Percentiles rank a stretch among this genome's conserved stretches.
These are phyloP conservation scores for Carex kokanica DNA, from an alignment of 176 grass and related monocot species.

Conservation along the genomic window DNA sequence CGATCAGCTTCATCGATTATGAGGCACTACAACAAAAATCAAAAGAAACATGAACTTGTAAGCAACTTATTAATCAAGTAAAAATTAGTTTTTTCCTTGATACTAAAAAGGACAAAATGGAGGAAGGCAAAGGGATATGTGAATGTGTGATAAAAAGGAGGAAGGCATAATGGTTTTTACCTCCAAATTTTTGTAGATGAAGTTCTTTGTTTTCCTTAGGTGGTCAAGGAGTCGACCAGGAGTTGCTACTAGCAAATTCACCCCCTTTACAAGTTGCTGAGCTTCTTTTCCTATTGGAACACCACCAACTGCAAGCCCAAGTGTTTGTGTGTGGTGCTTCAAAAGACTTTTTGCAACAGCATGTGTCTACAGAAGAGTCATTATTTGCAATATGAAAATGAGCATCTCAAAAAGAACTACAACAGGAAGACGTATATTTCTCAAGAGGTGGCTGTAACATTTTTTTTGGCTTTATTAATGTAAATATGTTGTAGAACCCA, in stretches of 20 bases:
- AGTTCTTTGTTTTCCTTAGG: conserved; percentile 38
- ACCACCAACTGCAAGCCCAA: conserved; percentile 41
- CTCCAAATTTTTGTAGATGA: conserved; percentile 44
- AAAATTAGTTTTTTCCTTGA: neutral
- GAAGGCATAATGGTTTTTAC: neutral
- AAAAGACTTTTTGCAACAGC: conserved; percentile 40
- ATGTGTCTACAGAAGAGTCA: conserved; percentile 30
- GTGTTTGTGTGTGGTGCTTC: conserved; percentile 41
- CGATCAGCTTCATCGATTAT: conserved; percentile 50
- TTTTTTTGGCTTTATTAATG: neutral
- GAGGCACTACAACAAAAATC: conserved; percentile 27
- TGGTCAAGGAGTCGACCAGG: conserved; percentile 48
- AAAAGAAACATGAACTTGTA: neutral
- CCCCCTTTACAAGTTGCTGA: conserved; percentile 38
- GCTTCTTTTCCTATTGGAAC: conserved; percentile 32
- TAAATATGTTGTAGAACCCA: neutral
- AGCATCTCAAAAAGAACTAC: conserved; percentile 2
- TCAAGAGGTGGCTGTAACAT: neutral
- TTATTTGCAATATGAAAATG: neutral
- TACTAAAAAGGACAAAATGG: neutral
- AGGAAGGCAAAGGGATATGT: too few relatives aligned
- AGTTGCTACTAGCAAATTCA: conserved; percentile 42
- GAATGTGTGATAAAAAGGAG: neutral
- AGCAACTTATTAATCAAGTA: neutral
- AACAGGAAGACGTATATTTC: neutral